Conservation (phyloP, 305 asterid species). For the Fraxinus latifolia region DNA sequence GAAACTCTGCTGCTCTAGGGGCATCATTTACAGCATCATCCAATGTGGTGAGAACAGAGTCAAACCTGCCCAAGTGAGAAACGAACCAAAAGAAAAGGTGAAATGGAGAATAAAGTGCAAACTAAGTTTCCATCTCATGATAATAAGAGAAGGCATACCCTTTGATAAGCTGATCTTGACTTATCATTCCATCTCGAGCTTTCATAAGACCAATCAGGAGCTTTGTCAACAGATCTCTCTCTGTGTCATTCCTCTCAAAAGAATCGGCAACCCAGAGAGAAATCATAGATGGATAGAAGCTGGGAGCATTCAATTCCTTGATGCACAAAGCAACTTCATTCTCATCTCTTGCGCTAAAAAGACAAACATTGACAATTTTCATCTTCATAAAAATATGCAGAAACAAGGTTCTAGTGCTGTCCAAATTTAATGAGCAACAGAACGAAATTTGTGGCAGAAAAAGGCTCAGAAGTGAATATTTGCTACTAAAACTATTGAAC, state of each 20-base stretch:
- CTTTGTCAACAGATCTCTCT: conserved; percentile 51
- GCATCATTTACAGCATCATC: conserved; percentile 71
- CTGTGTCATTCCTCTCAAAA: conserved; percentile 60
- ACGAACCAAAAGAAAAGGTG: background rate
- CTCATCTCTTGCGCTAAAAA: conserved; percentile 55
- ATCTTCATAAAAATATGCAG: background rate
- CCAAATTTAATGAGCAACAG: background rate
- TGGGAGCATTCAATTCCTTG: conserved; percentile 55
- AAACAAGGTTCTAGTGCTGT: background rate
- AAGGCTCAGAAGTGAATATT: background rate
- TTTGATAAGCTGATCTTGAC: conserved; percentile 44
- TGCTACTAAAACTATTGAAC: background rate
- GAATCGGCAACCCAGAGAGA: conserved; percentile 57
- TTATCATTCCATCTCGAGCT: conserved; percentile 32
- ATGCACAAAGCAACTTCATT: conserved; percentile 59
- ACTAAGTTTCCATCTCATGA: background rate
- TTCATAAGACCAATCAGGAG: conserved; percentile 57
- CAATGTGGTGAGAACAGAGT: conserved; percentile 46
- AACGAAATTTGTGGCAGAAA: background rate
- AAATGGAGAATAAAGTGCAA: background rate
- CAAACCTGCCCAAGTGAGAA: conserved; percentile 43
- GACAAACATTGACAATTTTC: background rate
- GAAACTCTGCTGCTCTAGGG: conserved; percentile 59
- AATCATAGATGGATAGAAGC: conserved; percentile 58
- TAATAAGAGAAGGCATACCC: conserved; percentile 39